Base-by-base conservation (phyloP, 306 rosid genomes). In the Cucumis melo region DNA sequence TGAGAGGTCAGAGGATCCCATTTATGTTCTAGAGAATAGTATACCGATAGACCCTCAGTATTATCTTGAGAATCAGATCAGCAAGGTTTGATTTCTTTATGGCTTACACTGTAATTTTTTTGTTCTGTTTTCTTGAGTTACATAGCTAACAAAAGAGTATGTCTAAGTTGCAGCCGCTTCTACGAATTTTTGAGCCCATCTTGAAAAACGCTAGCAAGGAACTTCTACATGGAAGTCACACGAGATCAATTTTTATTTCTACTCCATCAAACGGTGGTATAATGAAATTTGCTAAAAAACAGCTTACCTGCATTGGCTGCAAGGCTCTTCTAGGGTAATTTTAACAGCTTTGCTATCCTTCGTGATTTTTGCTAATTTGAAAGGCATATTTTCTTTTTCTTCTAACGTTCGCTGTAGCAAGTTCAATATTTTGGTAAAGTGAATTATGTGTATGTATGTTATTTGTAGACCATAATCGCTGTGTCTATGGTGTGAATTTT, bases 181-280 rank as follows among this genome's bases (percentile, higher is more conserved):
- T 94, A 60, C 92, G 98, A 85, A 90, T 94, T 80, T 94, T 94
- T 84, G 96, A 94, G 81, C 98, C 98, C 63, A 94, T 94, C 86
- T 79, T 94, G 85, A 91, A 91, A 85, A 91, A 94, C 89, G 98
- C 98, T 58, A 90, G 93, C 88, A 88, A 79, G 82, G 98, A 94
- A 86, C 98, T 94, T 90, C 93, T 94, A 66, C 97, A 94, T 75
- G 98, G 98, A 83, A 87, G 91, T 82, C 97, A 94, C 84, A 94
- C 97, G 73, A 68, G 97, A 87, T 94, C 98, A 70, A 90, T 94
- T 68, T 91, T 95, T 78, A 91, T 90, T 62, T 90, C 98, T 62
- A 94, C 96, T 41, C 98, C 98, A 2, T 83, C 97, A 73, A 94
- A 91, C 77, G 82, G 96, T 73, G 98, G 98, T 80, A 90, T 94